phyloP scores from a whole-genome alignment of 208 protist genomes.

The Trichomonas vaginalis region DNA sequence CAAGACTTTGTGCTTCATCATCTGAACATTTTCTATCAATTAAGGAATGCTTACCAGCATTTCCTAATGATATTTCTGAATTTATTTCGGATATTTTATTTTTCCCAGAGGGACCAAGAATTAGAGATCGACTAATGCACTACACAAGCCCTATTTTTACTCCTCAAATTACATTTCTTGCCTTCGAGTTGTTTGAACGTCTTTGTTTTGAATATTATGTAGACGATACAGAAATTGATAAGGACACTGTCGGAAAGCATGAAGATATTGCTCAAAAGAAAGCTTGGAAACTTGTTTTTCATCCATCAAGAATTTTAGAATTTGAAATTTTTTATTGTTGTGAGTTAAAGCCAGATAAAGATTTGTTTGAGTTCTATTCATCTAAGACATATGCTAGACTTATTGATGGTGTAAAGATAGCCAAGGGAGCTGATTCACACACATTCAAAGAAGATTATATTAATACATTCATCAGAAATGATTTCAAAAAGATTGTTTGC shows the following conservation, averaged over 20 bases:
- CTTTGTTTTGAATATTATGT: neutral
- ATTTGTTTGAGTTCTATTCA: neutral
- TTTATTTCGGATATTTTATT: neutral
- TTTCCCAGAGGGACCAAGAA: neutral
- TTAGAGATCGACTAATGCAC: neutral
- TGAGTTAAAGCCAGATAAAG: neutral
- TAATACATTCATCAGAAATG: neutral
- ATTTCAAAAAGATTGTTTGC: neutral
- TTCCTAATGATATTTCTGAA: neutral
- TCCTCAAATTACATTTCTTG: neutral
- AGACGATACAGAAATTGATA: neutral
- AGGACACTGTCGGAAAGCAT: neutral
- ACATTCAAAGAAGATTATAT: neutral
- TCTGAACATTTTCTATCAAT: neutral
- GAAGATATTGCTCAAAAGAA: neutral
- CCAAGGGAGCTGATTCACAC: neutral
- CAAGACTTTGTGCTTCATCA: neutral
- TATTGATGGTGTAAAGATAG: neutral
- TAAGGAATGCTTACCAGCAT: neutral
- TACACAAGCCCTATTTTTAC: neutral
- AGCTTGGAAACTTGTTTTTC: neutral
- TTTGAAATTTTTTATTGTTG: neutral
- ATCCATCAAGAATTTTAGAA: neutral
- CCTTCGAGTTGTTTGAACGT: neutral
- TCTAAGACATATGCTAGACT: neutral